Conservation (phyloP, 2,329 filamentous ascomycete genomes). For the Ophiostoma perfectum region DNA sequence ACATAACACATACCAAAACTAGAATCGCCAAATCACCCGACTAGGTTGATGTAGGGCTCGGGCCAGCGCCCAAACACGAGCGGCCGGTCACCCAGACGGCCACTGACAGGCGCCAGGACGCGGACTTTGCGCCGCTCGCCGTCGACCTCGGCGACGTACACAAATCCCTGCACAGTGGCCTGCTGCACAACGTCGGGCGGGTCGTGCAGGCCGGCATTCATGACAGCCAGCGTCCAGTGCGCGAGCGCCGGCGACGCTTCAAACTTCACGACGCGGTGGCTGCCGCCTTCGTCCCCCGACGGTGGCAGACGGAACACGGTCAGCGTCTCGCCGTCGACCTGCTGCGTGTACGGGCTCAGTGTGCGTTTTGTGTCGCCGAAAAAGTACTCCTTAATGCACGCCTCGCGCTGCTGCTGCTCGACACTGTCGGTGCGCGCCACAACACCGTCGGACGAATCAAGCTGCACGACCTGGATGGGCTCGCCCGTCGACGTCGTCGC, state of each 20-base stretch:
- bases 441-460: slow-evolving; percentile 82
- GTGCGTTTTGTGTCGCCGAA: slow-evolving; percentile 75
- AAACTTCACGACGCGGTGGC: slow-evolving; percentile 52
- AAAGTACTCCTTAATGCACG: slow-evolving; percentile 85
- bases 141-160: slow-evolving; percentile 90
- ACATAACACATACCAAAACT: background rate
- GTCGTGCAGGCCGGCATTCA: slow-evolving; percentile 67
- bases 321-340: slow-evolving; percentile 69
- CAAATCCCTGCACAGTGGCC: slow-evolving; percentile 81
- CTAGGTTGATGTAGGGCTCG: slow-evolving; percentile 72
- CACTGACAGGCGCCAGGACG: slow-evolving; percentile 77
- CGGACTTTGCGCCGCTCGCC: slow-evolving; percentile 74
- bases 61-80: slow-evolving; percentile 84
- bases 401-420: slow-evolving; percentile 67
- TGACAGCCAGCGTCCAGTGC: slow-evolving; percentile 79
- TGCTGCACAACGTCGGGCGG: slow-evolving; percentile 67
- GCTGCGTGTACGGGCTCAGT: slow-evolving; percentile 81
- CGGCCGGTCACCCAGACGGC: slow-evolving; percentile 70
- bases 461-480: slow-evolving; percentile 64
- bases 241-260: slow-evolving; percentile 63
- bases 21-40: slow-evolving; percentile 42
- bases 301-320: slow-evolving; percentile 62
- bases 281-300: background rate
- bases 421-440: slow-evolving; percentile 69
- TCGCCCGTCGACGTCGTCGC: slow-evolving; percentile 57